These are phyloP conservation scores for Boletus vermiculosoides DNA, from an alignment of 768 basidiomycete species.

Conservation along the genomic window DNA sequence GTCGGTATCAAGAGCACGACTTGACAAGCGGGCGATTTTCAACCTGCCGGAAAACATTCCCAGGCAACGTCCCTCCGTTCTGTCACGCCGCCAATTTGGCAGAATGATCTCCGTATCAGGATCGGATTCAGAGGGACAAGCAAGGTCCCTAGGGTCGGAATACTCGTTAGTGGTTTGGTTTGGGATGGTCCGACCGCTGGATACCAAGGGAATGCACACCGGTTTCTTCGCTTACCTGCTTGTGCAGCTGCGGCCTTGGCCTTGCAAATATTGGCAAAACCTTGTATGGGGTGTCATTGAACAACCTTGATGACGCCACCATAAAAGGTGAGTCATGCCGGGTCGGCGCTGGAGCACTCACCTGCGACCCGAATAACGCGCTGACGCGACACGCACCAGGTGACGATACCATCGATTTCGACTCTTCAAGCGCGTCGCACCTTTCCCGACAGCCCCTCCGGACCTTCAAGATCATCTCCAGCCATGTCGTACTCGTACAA, in stretches of 20 bases:
- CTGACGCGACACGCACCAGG: no score
- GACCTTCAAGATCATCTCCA: neutral
- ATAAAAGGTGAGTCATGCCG: neutral
- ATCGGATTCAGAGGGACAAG: no score
- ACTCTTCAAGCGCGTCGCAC: no score
- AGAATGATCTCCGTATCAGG: neutral
- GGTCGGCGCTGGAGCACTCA: no score
- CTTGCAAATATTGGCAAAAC: neutral
- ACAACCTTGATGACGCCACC: neutral
- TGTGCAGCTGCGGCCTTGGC: neutral
- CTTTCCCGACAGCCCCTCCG: no score
- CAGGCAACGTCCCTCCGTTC: neutral
- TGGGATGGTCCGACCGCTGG: neutral
- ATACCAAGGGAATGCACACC: neutral
- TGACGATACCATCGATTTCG: no score
- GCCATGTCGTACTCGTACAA: neutral
- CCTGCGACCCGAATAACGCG: neutral
- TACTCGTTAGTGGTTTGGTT: neutral
- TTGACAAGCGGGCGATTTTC: neutral
- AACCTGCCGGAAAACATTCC: neutral
- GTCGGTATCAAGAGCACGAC: neutral
- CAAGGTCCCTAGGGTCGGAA: neutral
- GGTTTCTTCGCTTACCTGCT: neutral
- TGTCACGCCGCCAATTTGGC: neutral
- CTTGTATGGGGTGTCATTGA: neutral